Percentiles rank a stretch among this genome's conserved stretches.
phyloP scores from a whole-genome alignment of 768 basidiomycete genomes.

The Lyophyllum semitale region DNA sequence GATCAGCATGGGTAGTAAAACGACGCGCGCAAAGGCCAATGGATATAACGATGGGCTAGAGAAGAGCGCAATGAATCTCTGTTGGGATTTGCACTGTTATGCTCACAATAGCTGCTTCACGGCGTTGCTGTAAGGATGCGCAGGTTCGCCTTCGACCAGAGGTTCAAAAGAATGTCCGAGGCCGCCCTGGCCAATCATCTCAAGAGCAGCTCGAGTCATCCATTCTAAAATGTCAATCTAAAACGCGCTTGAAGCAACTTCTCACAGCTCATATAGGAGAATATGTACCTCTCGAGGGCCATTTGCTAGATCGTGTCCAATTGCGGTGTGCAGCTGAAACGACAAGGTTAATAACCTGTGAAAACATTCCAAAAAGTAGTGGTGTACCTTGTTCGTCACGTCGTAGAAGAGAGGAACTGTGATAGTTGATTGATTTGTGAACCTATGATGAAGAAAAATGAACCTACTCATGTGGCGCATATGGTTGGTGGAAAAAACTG shows the following conservation, averaged over 20 bases:
- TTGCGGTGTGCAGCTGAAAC: slow-evolving; percentile 2
- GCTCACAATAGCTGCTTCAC: too few species aligned
- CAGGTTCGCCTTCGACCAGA: too few species aligned
- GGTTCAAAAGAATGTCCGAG: slow-evolving; percentile 21
- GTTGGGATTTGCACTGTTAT: slow-evolving; percentile 1
- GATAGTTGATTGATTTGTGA: too few species aligned
- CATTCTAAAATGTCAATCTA: too few species aligned
- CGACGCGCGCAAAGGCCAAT: slow-evolving; percentile 14
- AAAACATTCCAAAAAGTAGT: neutral
- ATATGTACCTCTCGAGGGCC: slow-evolving; percentile 16
- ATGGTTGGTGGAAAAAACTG: slow-evolving; percentile 23
- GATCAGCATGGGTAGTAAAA: slow-evolving; percentile 12
- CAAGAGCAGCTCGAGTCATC: too few species aligned
- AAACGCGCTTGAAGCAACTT: too few species aligned
- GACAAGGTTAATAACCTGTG: neutral
- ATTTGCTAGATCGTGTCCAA: slow-evolving; percentile 1
- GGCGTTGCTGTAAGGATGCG: too few species aligned
- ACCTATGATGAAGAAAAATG: too few species aligned
- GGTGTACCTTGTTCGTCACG: slow-evolving; percentile 18
- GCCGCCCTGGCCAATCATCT: too few species aligned
- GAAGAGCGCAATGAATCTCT: too few species aligned
- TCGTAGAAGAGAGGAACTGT: slow-evolving; percentile 20
- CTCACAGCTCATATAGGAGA: neutral
- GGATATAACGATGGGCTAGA: slow-evolving; percentile 8
- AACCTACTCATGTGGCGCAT: too few species aligned